Conservation (phyloP, 2,329 filamentous ascomycete species). For the Neurospora crassa region DNA sequence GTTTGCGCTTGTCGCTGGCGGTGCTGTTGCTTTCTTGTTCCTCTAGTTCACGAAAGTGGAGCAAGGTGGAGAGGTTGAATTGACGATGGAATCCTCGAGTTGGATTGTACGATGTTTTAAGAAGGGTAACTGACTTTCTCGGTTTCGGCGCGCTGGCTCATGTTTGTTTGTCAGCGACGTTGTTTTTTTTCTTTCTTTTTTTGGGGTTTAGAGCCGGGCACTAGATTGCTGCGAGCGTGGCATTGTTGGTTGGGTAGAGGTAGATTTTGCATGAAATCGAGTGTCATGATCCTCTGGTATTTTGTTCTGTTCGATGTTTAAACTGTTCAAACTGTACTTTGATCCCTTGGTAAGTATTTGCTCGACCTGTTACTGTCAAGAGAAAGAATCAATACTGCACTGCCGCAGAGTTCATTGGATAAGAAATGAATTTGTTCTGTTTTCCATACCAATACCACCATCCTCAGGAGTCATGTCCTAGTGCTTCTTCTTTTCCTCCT, state of each 20-base stretch:
- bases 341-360: background rate
- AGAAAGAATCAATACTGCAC: background rate
- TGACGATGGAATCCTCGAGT: background rate
- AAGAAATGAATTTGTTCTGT: background rate
- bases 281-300: background rate
- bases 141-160: background rate
- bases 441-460: background rate
- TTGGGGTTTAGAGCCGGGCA: background rate
- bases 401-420: background rate
- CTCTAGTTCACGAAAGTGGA: conserved; percentile 11
- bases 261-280: background rate
- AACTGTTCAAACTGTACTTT: background rate
- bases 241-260: background rate
- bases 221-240: background rate
- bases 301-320: background rate
- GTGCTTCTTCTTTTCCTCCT: conserved; percentile 15
- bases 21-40: background rate
- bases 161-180: conserved; percentile 1
- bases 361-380: background rate
- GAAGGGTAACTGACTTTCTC: background rate
- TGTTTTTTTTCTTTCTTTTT: background rate
- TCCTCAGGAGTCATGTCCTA: background rate
- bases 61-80: background rate
- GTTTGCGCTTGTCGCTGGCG: conserved; percentile 29
- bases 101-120: background rate